Conservation (phyloP, 1,139 yeast genomes). For the Saccharomyces hybrid region DNA sequence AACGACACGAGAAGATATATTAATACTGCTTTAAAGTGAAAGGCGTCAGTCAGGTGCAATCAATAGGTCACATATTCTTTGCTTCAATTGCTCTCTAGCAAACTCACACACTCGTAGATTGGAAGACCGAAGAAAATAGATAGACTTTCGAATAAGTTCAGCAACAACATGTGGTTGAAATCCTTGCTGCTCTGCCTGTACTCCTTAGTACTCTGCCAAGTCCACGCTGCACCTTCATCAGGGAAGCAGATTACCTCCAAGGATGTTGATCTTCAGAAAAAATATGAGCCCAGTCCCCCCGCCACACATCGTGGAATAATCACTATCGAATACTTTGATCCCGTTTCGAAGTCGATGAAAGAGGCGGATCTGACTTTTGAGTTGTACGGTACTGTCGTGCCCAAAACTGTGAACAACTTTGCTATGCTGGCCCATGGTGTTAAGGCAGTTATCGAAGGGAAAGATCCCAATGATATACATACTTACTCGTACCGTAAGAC, state of each 20-base stretch:
- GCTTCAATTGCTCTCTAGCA: background rate
- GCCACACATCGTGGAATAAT: constrained; percentile 21
- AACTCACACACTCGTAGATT: background rate
- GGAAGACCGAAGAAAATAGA: background rate
- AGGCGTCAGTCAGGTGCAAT: background rate
- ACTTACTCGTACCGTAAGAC: constrained; percentile 53
- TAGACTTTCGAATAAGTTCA: background rate
- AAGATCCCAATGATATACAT: constrained; percentile 44
- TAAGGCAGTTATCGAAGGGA: constrained; percentile 37
- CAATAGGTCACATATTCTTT: background rate
- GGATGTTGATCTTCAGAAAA: constrained; percentile 12
- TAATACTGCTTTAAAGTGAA: background rate
- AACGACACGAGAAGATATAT: constrained; percentile 1
- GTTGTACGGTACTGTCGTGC: constrained; percentile 63
- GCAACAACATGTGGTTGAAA: background rate
- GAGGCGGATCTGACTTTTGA: constrained; percentile 49
- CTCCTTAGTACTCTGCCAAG: background rate
- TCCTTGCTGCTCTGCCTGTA: background rate
- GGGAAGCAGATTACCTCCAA: constrained; percentile 4
- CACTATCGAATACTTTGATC: constrained; percentile 22
- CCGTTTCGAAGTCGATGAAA: constrained; percentile 10
- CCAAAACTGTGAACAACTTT: constrained; percentile 64
- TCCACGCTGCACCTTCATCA: background rate
- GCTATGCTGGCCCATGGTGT: constrained; percentile 49
- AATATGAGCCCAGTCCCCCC: constrained; percentile 29